phyloP scores from a whole-genome alignment of 2,329 filamentous ascomycete species.

The Phialophora verrucosa region DNA sequence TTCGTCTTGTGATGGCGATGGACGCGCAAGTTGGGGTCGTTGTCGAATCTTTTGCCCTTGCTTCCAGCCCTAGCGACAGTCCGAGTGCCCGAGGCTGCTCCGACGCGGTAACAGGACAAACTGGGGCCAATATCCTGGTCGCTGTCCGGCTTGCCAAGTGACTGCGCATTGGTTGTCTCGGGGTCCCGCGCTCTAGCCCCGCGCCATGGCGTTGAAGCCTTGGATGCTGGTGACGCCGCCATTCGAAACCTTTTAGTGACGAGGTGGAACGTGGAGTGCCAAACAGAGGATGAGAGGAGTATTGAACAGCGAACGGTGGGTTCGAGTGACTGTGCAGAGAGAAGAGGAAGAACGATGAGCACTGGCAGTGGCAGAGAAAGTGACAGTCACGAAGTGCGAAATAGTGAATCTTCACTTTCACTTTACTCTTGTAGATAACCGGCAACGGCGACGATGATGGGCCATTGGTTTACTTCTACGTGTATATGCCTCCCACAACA shows the following conservation, averaged over 20 bases:
- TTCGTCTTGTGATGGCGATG: constrained; percentile 12
- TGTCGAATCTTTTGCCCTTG: constrained; percentile 6
- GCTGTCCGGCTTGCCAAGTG: neutral
- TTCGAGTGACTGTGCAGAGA: neutral
- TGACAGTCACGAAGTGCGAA: neutral
- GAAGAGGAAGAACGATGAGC: neutral
- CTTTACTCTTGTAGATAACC: constrained; percentile 2
- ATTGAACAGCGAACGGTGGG: neutral
- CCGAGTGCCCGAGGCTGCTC: constrained; percentile 3
- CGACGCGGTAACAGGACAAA: no score
- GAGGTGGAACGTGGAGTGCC: neutral
- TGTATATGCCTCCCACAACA: constrained; percentile 18
- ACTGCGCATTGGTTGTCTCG: constrained; percentile 11
- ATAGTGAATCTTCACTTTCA: constrained; percentile 6
- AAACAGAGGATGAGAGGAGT: neutral
- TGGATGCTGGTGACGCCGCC: neutral
- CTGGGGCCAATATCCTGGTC: constrained; percentile 9
- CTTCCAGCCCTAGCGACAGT: constrained; percentile 6
- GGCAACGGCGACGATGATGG: neutral
- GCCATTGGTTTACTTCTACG: constrained; percentile 15
- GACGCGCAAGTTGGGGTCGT: constrained; percentile 4
- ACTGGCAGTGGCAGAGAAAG: constrained; percentile 2
- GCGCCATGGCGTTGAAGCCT: constrained; percentile 7
- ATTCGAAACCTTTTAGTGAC: neutral
- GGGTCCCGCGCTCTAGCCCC: constrained; percentile 12